Evolutionary conservation across 2,329 filamentous ascomycete species (phyloP).

Genomic region (Fusarium goolgardi): DNA sequence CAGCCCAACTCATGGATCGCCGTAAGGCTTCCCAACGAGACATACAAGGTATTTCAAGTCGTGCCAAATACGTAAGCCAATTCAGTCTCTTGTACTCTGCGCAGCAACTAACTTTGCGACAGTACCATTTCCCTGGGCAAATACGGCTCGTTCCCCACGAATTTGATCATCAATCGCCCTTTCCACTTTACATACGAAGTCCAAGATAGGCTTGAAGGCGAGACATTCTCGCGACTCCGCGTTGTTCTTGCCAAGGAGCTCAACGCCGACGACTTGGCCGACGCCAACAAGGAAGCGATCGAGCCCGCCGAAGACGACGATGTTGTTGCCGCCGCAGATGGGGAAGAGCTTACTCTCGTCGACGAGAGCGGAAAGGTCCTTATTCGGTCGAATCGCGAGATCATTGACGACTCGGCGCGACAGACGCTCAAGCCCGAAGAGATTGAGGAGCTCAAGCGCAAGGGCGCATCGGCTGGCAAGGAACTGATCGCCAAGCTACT

Average conservation of each 20-base stretch:
- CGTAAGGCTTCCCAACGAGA: constrained; percentile 69
- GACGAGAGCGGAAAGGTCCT: constrained; percentile 59
- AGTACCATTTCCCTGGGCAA: constrained; percentile 91
- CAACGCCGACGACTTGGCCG: constrained; percentile 78
- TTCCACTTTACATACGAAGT: constrained; percentile 94
- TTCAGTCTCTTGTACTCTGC: constrained; percentile 2
- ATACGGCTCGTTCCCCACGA: constrained; percentile 90
- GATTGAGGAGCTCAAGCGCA: constrained; percentile 78
- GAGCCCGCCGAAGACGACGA: constrained; percentile 59
- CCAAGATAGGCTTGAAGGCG: constrained; percentile 74
- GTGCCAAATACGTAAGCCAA: constrained; percentile 67
- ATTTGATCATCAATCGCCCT: constrained; percentile 89
- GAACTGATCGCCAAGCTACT: constrained; percentile 95
- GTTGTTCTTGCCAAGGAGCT: constrained; percentile 84
- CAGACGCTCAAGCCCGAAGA: constrained; percentile 83
- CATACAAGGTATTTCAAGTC: constrained; percentile 67
- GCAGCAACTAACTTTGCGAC: constrained; percentile 45
- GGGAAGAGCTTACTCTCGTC: constrained; percentile 57
- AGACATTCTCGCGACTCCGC: constrained; percentile 76
- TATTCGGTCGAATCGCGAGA: constrained; percentile 68
- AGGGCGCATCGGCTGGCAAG: constrained; percentile 81
- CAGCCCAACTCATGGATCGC: constrained; percentile 71
- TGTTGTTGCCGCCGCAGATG: constrained; percentile 52
- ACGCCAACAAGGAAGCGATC: constrained; percentile 54
- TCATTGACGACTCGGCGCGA: constrained; percentile 70